phyloP scores from a whole-genome alignment of 2,329 filamentous ascomycete species.

The Diaporthe vaccinii region DNA sequence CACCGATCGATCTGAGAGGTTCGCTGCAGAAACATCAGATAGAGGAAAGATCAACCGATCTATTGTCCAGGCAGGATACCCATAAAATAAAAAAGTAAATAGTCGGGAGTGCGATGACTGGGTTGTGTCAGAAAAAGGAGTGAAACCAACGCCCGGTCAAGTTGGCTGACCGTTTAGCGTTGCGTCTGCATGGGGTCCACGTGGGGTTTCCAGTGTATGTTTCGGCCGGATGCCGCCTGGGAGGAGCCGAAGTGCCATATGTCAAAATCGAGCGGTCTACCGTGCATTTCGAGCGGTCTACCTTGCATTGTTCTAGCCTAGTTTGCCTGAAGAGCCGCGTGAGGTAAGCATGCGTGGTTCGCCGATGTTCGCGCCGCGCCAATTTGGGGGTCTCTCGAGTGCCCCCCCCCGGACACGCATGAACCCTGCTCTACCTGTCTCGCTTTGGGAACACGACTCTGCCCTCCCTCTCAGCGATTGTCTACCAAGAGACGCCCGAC shows the following conservation, averaged over 20 bases:
- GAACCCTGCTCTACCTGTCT: background rate
- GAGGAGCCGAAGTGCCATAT: conserved; percentile 9
- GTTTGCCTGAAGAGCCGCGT: conserved; percentile 16
- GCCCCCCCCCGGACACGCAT: conserved; percentile 5
- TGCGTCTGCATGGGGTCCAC: background rate
- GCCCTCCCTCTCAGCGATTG: too few relatives aligned
- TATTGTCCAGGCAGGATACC: background rate
- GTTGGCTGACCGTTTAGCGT: conserved; percentile 10
- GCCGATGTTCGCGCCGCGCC: background rate
- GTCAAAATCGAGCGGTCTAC: conserved; percentile 2
- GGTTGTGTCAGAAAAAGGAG: background rate
- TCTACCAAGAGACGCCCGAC: rapidly evolving
- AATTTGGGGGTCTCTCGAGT: conserved; percentile 12
- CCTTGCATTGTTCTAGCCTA: background rate
- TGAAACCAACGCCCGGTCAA: background rate
- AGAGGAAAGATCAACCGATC: conserved; percentile 7
- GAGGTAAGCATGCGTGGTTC: background rate
- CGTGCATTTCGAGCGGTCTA: background rate
- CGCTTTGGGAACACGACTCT: background rate
- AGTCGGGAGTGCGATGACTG: background rate
- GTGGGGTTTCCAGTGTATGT: conserved; percentile 10
- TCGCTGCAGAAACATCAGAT: background rate
- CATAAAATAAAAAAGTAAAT: conserved; percentile 5
- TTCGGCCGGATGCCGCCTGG: conserved; percentile 28
- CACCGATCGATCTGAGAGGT: background rate